A percentile compares a stretch with the other conserved stretches of the same genome.
Evolutionary conservation across 2,329 filamentous ascomycete species (phyloP).

Genomic region (Colletotrichum sp.): DNA sequence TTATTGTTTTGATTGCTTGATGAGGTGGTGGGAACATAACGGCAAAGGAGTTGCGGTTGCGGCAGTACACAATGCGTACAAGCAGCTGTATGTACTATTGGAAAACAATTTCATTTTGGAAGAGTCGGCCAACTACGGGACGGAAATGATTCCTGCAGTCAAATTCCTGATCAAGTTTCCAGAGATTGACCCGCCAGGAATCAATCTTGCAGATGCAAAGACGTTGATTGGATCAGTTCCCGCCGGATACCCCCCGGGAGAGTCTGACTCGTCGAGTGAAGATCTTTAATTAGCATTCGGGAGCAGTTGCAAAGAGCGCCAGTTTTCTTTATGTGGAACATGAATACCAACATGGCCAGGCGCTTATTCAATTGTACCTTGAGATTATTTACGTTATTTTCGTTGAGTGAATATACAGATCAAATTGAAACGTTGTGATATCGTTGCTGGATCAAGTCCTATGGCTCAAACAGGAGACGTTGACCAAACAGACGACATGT

Average conservation of each 20-base stretch:
- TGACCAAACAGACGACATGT: no score
- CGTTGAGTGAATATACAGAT: no score
- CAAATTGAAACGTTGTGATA: no score
- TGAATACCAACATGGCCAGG: no score
- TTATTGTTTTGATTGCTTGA: neutral
- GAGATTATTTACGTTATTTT: no score
- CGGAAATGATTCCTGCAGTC: neutral
- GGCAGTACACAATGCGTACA: accelerated
- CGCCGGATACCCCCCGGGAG: no score
- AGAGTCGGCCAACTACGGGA: neutral
- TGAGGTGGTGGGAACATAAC: neutral
- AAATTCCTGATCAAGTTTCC: neutral
- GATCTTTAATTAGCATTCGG: neutral
- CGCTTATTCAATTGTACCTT: no score
- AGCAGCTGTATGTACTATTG: neutral
- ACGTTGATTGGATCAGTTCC: neutral
- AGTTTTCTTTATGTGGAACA: no score
- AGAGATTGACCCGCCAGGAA: neutral
- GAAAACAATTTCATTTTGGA: neutral
- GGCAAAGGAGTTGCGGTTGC: neutral
- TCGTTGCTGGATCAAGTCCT: no score
- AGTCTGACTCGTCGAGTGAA: accelerated
- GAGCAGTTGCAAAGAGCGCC: neutral
- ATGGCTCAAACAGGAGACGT: no score
- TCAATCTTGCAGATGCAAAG: neutral